phyloP scores from a whole-genome alignment of 2,329 filamentous ascomycete genomes.

The Tolypocladium capitatum region DNA sequence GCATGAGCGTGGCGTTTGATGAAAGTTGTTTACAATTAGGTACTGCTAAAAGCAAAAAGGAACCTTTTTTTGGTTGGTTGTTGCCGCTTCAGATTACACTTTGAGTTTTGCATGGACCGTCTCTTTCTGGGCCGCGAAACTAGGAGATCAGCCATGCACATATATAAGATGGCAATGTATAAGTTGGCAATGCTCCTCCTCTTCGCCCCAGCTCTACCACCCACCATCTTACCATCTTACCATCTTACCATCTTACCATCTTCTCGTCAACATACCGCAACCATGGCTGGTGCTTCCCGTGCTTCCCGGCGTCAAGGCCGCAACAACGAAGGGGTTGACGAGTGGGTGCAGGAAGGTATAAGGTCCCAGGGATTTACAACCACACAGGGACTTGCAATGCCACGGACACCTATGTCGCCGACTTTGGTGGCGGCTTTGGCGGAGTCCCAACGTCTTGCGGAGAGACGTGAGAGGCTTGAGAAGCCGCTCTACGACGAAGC shows the following conservation, averaged over 20 bases:
- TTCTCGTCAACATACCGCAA: background rate
- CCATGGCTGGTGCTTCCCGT: no score
- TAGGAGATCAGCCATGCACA: background rate
- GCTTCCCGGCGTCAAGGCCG: no score
- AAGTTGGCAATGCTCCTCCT: background rate
- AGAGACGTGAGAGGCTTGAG: background rate
- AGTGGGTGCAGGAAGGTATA: background rate
- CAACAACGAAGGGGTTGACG: no score
- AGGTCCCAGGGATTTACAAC: no score
- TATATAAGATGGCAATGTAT: background rate
- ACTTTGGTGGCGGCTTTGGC: no score
- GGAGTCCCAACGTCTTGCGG: background rate
- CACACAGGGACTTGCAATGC: no score
- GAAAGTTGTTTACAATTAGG: background rate
- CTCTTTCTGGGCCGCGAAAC: background rate
- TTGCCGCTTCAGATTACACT: background rate
- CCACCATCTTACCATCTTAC: background rate
- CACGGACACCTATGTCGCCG: no score
- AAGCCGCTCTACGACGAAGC: background rate
- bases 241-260: background rate
- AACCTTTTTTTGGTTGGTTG: no score
- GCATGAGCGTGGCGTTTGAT: conserved; percentile 23
- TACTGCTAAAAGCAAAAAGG: background rate
- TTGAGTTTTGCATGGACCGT: background rate
- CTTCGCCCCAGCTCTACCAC: background rate